A percentile compares a stretch with the other conserved stretches of the same genome.
phyloP scores from a whole-genome alignment of 805 yeast species.

The Lachancea kluyveri region DNA sequence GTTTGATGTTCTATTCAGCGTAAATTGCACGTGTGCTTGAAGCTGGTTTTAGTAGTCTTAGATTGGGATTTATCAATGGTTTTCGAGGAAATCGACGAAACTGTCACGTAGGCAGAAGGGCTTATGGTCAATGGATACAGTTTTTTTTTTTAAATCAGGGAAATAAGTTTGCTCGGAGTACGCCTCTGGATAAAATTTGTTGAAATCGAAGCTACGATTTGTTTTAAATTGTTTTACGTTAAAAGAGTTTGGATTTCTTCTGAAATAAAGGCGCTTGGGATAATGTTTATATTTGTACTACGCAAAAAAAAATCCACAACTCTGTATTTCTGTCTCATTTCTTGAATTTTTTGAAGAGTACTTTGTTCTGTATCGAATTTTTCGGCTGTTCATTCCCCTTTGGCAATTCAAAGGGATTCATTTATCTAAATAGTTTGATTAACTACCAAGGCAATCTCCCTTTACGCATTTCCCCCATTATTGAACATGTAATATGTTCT shows the following conservation, averaged over 20 bases:
- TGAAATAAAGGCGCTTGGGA: constrained; percentile 1
- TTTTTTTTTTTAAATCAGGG: not conserved
- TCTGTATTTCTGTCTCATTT: too few species aligned
- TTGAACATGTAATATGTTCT: too few species aligned
- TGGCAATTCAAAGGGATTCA: constrained; percentile 4
- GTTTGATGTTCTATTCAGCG: constrained; percentile 5
- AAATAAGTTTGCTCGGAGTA: constrained; percentile 2
- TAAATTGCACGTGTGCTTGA: constrained; percentile 3
- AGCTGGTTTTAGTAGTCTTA: constrained; percentile 1
- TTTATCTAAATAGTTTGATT: too few species aligned
- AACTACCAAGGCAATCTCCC: too few species aligned
- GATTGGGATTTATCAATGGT: constrained; percentile 1
- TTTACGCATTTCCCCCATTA: too few species aligned
- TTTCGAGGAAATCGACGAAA: constrained; percentile 4
- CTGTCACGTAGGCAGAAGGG: constrained; percentile 3
- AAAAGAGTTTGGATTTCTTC: constrained; percentile 2
- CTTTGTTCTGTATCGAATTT: not conserved
- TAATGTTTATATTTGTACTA: constrained; percentile 6
- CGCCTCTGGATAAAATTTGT: constrained; percentile 3
- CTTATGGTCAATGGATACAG: not conserved
- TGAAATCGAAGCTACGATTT: constrained; percentile 3
- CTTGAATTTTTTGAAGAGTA: constrained; percentile 1
- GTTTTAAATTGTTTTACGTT: constrained; percentile 5
- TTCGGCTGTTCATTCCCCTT: constrained; percentile 1
- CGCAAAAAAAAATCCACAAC: constrained; percentile 3